Evolutionary conservation across 2,329 filamentous ascomycete genomes (phyloP).

Genomic region (Aspergillus sclerotialis): DNA sequence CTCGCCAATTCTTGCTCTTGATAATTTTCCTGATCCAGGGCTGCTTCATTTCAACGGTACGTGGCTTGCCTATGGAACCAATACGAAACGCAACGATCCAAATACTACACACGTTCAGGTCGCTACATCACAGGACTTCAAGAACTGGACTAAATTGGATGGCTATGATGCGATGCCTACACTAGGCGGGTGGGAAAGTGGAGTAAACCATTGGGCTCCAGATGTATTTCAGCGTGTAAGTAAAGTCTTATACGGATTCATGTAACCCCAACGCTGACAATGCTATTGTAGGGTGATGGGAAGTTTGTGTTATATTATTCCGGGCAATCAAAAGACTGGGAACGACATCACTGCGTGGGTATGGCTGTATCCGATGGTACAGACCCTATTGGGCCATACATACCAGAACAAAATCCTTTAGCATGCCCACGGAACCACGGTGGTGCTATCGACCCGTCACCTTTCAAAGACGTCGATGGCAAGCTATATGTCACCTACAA

Average conservation of each 20-base stretch:
- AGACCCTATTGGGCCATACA: constrained; percentile 39
- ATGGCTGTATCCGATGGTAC: constrained; percentile 43
- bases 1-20: no score
- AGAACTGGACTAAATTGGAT: constrained; percentile 25
- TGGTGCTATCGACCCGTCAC: constrained; percentile 56
- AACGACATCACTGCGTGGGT: constrained; percentile 50
- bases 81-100: no score
- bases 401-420: constrained; percentile 39
- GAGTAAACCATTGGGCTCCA: constrained; percentile 50
- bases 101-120: no score
- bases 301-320: constrained; percentile 55
- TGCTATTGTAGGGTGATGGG: constrained; percentile 26
- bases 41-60: constrained; percentile 24
- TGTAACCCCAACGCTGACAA: no score
- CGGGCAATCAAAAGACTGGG: constrained; percentile 36
- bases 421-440: constrained; percentile 47
- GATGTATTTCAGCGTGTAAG: constrained; percentile 49
- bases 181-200: constrained; percentile 45
- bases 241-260: no score
- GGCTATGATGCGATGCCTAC: constrained; percentile 36
- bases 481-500: constrained; percentile 57
- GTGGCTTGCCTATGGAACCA: constrained; percentile 27
- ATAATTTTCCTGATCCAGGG: constrained; percentile 26
- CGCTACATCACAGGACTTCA: constrained; percentile 43
- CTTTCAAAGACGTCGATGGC: constrained; percentile 45